Percentiles rank a stretch among this genome's conserved stretches.
These are phyloP conservation scores for Piper longum DNA, from an alignment of 164 flowering plant species.

Conservation along the genomic window DNA sequence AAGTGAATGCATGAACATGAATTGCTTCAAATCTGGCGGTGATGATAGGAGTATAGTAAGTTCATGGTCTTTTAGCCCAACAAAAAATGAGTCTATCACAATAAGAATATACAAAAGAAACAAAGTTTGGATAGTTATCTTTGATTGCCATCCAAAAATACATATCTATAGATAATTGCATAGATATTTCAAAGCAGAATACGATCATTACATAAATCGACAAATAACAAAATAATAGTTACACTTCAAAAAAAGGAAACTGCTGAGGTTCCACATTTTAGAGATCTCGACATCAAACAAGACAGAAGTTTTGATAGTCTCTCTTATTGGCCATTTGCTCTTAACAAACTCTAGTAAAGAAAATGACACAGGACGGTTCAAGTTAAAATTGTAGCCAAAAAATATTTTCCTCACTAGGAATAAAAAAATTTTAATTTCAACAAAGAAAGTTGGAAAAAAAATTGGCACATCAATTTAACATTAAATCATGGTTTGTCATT, in stretches of 20 bases:
- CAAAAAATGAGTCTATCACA: too few relatives aligned
- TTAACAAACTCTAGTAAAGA: not conserved
- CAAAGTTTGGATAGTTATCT: too few relatives aligned
- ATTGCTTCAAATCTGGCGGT: too few relatives aligned
- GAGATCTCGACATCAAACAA: not conserved
- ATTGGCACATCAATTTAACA: too few relatives aligned
- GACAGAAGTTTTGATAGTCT: not conserved
- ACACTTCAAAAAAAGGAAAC: not conserved
- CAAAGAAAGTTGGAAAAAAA: not conserved
- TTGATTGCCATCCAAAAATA: too few relatives aligned
- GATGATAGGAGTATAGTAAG: too few relatives aligned
- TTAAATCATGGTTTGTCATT: too few relatives aligned
- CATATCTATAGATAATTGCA: not conserved
- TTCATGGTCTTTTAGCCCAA: too few relatives aligned
- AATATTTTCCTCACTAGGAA: not conserved
- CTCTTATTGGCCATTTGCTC: not conserved
- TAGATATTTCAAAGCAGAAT: not conserved
- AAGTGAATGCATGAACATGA: too few relatives aligned
- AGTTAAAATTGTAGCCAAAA: not conserved
- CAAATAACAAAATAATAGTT: not conserved
- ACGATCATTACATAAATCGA: not conserved
- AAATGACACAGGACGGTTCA: not conserved
- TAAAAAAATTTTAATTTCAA: not conserved
- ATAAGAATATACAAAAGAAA: too few relatives aligned
- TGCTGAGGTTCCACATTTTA: not conserved